phyloP scores from a whole-genome alignment of 2,329 filamentous ascomycete species.

The Didymella pinodella region DNA sequence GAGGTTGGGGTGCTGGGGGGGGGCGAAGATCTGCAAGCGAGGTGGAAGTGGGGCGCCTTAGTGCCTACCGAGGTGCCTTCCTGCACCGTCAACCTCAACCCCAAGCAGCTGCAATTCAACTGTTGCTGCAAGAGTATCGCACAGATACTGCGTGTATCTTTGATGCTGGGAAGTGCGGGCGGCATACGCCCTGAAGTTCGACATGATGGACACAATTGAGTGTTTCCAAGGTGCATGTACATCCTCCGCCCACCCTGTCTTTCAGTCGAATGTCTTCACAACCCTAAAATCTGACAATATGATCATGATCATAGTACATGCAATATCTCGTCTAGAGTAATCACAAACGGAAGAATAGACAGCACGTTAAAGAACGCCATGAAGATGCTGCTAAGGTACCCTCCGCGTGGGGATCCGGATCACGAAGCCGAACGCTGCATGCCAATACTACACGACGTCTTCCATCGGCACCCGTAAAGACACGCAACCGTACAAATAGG shows the following conservation, averaged over 20 bases:
- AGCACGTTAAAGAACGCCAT: background rate
- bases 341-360: background rate
- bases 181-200: no score
- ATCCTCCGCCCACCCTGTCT: background rate
- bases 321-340: background rate
- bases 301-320: background rate
- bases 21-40: background rate
- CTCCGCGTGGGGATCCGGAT: conserved; percentile 20
- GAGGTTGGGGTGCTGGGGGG: background rate
- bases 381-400: background rate
- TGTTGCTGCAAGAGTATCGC: background rate
- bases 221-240: background rate
- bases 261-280: background rate
- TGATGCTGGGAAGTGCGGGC: no score
- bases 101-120: background rate
- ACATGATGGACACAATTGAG: no score
- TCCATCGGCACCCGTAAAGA: background rate
- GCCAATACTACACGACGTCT: conserved; percentile 12
- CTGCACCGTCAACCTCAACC: background rate
- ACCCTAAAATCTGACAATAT: background rate
- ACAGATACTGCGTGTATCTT: background rate
- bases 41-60: background rate
- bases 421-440: conserved; percentile 7
- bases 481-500: background rate
- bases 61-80: background rate